These are phyloP conservation scores for Casuarina equisetifolia DNA, from an alignment of 306 rosid genomes.

Conservation along the genomic window DNA sequence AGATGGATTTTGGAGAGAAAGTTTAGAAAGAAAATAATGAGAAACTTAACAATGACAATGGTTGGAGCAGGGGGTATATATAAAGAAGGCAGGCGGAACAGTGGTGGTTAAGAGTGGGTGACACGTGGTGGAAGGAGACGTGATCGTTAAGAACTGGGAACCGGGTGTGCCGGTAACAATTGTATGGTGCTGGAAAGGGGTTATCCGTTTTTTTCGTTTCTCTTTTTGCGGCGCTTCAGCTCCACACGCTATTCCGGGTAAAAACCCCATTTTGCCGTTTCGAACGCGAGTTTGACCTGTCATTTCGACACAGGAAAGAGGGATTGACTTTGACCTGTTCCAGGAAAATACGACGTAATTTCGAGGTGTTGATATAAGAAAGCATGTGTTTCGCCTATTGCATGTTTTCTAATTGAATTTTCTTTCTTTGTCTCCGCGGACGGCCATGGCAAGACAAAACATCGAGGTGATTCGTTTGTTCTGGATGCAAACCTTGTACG, in stretches of 20 bases:
- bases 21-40: neutral
- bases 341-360: neutral
- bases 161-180: conserved; percentile 42
- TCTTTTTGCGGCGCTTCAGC: conserved; percentile 24
- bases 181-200: neutral
- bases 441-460: neutral
- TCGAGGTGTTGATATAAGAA: neutral
- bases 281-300: conserved; percentile 24
- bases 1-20: neutral
- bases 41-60: conserved; percentile 7
- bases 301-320: neutral
- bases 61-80: neutral
- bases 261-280: neutral
- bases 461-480: too few species aligned
- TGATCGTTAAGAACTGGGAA: conserved; percentile 11
- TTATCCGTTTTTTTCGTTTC: neutral
- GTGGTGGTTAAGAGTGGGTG: conserved; percentile 26
- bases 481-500: too few species aligned
- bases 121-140: conserved; percentile 43
- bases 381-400: neutral
- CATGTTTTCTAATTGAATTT: neutral
- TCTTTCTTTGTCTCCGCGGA: neutral
- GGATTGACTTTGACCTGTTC: neutral
- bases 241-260: conserved; percentile 21
- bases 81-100: conserved; percentile 26